Evolutionary conservation across 345 rosid genomes (phyloP).

Genomic region (Eucalyptus pauciflora): DNA sequence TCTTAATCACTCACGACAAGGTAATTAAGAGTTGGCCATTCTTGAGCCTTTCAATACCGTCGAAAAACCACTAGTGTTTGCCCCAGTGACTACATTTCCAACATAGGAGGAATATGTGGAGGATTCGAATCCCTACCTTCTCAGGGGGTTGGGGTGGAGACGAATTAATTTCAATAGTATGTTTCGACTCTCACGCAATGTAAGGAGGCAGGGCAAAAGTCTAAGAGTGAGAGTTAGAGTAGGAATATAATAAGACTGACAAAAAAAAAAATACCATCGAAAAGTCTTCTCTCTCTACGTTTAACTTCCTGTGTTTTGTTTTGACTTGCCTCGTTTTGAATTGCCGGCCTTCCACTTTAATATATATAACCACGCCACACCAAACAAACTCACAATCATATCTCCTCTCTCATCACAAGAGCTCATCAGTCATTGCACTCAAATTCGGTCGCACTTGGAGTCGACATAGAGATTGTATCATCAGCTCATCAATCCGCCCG

Average conservation of each 20-base stretch:
- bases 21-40: not conserved
- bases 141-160: too few relatives aligned
- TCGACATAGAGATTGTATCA: not conserved
- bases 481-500: not conserved
- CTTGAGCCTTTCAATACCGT: not conserved
- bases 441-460: not conserved
- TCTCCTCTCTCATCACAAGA: not conserved
- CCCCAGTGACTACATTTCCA: too few relatives aligned
- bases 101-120: too few relatives aligned
- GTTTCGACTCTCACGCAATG: too few relatives aligned
- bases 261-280: not conserved
- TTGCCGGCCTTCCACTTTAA: not conserved
- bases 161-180: too few relatives aligned
- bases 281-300: not conserved
- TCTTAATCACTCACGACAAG: not conserved
- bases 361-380: not conserved
- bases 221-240: too few relatives aligned
- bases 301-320: not conserved
- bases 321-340: not conserved
- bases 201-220: too few relatives aligned
- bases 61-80: not conserved
- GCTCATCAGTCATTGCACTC: not conserved
- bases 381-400: not conserved
- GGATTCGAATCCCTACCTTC: too few relatives aligned
- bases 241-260: too few relatives aligned